Evolutionary conservation across 768 basidiomycete genomes (phyloP), one percentile per base, ranked within the genome.

Genomic region (Naematelia aurantialba): DNA sequence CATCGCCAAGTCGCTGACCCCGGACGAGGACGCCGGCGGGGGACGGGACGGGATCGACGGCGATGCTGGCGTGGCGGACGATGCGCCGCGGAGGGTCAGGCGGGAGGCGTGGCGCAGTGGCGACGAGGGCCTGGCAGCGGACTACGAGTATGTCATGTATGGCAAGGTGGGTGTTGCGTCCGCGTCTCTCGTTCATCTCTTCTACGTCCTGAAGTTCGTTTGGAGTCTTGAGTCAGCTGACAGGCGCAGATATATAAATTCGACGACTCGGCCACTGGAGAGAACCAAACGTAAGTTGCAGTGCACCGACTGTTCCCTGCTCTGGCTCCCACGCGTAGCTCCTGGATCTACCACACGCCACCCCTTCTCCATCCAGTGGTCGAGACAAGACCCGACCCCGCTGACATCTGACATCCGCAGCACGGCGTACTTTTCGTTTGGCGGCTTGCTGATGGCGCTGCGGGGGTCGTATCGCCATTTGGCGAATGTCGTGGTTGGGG

Each of bases 71-170:
- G 67, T 53, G 52, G 63, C 46, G 12, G 60, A 60, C 5, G 54
- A 62, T 34, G 53, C 42, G 8, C 27, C 44, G 21, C 67, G 61
- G 55, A 65, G 65, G 56, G 63, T 63, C 21, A 74, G 70, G 63
- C 62, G 58, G 69, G 80, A 74, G 81, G 79, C 60, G 76, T 81
- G 55, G 88, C 85, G 85, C 56, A 34, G 91, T 86, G 78, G 89
- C 84, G 13, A 83, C 81, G 65, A 82, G 83, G 73, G 93, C 86
- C 11, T 99, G 25, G 94, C 97, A 63, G 88, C 91, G 59, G 92
- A 98, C 65, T 99, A 91, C 71, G 93, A 97, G 72, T 99, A 98
- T 81, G 94, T 99, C 65, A 97, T 97, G 92, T 92, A 90, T 76
- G 94, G 94, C 29, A 98, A 93, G 85, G 91, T 93, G 65, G 65